Percentiles rank a stretch among this genome's conserved stretches.
Evolutionary conservation across 345 rosid genomes (phyloP).

Genomic region (Melaleuca alternifolia): DNA sequence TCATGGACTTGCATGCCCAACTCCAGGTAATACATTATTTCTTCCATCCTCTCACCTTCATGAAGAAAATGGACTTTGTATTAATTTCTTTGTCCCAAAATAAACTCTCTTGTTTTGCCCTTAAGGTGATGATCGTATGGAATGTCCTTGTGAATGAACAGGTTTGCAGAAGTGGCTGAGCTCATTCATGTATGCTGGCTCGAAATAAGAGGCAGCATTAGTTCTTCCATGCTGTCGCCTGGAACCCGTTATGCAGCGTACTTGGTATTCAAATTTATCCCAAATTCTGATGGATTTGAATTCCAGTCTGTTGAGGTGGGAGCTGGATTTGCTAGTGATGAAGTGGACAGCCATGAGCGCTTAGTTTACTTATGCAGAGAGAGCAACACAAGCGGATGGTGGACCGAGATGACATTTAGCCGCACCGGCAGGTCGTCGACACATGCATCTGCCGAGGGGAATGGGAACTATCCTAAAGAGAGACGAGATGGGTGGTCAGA

Average conservation of each 20-base stretch:
- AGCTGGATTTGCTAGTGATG: not conserved
- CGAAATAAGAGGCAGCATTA: not conserved
- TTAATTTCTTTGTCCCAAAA: not conserved
- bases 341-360: not conserved
- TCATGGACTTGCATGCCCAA: not conserved
- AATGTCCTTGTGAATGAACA: not conserved
- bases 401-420: no score
- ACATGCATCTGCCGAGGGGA: not conserved
- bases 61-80: not conserved
- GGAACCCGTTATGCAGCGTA: not conserved
- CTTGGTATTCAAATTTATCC: slow-evolving; percentile 2
- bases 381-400: no score
- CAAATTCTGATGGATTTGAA: not conserved
- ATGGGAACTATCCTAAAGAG: not conserved
- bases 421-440: no score
- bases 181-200: not conserved
- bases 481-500: slow-evolving; percentile 12
- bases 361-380: not conserved
- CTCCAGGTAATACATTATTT: not conserved
- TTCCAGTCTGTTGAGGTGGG: not conserved
- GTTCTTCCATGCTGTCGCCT: not conserved
- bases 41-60: not conserved
- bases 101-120: not conserved
- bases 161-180: not conserved
- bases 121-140: not conserved